Conservation (phyloP, 495 filamentous ascomycete genomes). For the Hypoxylon lenormandii region DNA sequence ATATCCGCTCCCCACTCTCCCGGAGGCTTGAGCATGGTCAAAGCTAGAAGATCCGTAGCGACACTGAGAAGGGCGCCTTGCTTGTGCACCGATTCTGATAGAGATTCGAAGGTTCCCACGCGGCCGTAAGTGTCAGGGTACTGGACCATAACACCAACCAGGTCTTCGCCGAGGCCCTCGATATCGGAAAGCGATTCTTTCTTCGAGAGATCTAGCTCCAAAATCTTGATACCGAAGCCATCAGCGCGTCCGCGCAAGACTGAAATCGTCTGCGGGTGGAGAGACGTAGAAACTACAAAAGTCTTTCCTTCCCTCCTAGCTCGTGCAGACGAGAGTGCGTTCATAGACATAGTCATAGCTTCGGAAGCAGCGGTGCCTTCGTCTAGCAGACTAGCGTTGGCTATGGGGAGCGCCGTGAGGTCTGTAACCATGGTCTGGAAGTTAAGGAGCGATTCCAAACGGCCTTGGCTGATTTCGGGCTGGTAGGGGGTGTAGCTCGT, state of each 20-base stretch:
- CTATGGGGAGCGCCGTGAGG: conserved; percentile 86
- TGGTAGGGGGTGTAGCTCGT: conserved; percentile 99
- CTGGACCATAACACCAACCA: conserved; percentile 92
- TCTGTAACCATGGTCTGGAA: conserved; percentile 96
- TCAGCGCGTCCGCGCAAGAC: conserved; percentile 90
- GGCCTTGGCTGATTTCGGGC: conserved; percentile 96
- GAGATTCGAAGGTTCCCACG: conserved; percentile 76
- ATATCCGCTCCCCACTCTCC: conserved; percentile 98
- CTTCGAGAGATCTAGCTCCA: conserved; percentile 75
- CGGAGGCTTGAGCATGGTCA: conserved; percentile 90
- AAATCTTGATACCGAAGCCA: conserved; percentile 88
- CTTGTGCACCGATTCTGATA: conserved; percentile 82
- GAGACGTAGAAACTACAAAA: conserved; percentile 82
- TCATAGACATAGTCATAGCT: conserved; percentile 95
- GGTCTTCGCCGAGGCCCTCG: conserved; percentile 79
- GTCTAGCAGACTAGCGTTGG: conserved; percentile 94
- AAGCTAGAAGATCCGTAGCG: conserved; percentile 89
- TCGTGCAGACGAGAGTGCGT: conserved; percentile 75
- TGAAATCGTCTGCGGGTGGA: conserved; percentile 89
- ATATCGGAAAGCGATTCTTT: conserved; percentile 69
- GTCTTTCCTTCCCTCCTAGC: conserved; percentile 81
- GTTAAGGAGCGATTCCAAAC: conserved; percentile 92
- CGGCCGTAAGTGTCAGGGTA: conserved; percentile 93
- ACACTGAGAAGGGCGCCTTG: conserved; percentile 85
- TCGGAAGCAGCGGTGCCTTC: conserved; percentile 95